Evolutionary conservation across 306 rosid genomes (phyloP), one percentile per base, ranked within the genome.

Genomic region (Lathyrus oleraceus): DNA sequence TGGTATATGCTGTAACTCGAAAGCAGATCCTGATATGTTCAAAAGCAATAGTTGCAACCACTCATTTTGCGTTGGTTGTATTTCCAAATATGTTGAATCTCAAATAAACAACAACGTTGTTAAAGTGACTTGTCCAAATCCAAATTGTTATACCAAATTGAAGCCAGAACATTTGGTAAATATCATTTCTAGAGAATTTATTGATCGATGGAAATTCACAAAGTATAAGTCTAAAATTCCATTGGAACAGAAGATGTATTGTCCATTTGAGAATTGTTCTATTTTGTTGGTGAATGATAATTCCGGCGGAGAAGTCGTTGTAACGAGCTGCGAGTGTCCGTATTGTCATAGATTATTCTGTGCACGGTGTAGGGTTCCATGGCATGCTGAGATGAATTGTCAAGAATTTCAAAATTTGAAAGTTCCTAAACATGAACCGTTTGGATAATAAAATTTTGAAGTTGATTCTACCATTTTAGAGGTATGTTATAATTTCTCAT

Each of bases 221-320:
- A 38, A 4, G 21, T 62, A 38, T 1, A 70, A 63, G 44, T 23
- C 71, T 51, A 49, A 16, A 2, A 51, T 73, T 38, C 9, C 3
- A n/a, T 19, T 1, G 30, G 4, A 15, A 5, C 6, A 39, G 10
- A 73, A 63, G 64, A 20, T 2, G 25, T 63, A 73, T 16, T 73
- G 77, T 47, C 77, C 77, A 2, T 63, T 23, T 63, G 17, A 63
- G 56, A 5, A 73, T 25, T 73, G 77, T 39, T 73, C 70, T 23
- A 20, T 62, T 51, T 51, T 62, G 44, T 25, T 73, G 70, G 63
- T 73, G 21, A n/a, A 73, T 38, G 56, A 62, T 6, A 39, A 51
- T 3, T 5, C 10, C 2, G 10, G 11, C 1, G 30, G 43, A 36
- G n/a, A 23, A 3, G n/a, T n/a, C 25, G 44, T 62, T 25, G 44